Percentiles rank a stretch among this genome's conserved stretches.
Conservation (phyloP, 2,329 filamentous ascomycete species). For the Botrytis medusae region DNA sequence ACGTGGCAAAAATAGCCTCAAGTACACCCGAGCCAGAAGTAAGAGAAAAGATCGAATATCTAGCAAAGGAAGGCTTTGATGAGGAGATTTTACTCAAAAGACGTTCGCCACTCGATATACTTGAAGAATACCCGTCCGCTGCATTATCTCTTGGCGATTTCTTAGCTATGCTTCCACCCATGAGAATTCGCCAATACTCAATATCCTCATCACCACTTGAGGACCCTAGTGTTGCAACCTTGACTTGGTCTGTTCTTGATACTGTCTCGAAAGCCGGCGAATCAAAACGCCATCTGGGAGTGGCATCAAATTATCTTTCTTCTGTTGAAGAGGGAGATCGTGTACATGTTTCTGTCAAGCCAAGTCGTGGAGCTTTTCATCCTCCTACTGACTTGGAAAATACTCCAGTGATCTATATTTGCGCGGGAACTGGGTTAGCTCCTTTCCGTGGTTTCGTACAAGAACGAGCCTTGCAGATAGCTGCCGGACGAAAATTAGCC, state of each 20-base stretch:
- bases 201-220: conserved; percentile 71
- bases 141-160: conserved; percentile 65
- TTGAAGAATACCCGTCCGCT: conserved; percentile 62
- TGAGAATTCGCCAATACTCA: conserved; percentile 77
- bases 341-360: conserved; percentile 43
- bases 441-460: conserved; percentile 39
- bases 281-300: conserved; percentile 44
- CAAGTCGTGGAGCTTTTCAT: conserved; percentile 41
- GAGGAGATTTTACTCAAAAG: conserved; percentile 47
- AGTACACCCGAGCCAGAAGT: conserved; percentile 46
- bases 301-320: conserved; percentile 50
- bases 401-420: conserved; percentile 40
- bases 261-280: conserved; percentile 44
- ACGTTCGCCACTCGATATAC: conserved; percentile 65
- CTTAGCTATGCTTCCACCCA: conserved; percentile 70
- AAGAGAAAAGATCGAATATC: conserved; percentile 44
- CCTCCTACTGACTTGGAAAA: conserved; percentile 32
- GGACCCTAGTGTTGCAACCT: conserved; percentile 62
- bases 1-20: conserved; percentile 51
- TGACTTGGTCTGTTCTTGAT: conserved; percentile 62
- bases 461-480: conserved; percentile 22
- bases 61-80: conserved; percentile 40
- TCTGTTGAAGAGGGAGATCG: conserved; percentile 43
- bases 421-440: conserved; percentile 40
- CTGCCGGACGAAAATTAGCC: conserved; percentile 22